Conservation (phyloP, 768 basidiomycete genomes). For the Udeniomyces megalosporus region DNA sequence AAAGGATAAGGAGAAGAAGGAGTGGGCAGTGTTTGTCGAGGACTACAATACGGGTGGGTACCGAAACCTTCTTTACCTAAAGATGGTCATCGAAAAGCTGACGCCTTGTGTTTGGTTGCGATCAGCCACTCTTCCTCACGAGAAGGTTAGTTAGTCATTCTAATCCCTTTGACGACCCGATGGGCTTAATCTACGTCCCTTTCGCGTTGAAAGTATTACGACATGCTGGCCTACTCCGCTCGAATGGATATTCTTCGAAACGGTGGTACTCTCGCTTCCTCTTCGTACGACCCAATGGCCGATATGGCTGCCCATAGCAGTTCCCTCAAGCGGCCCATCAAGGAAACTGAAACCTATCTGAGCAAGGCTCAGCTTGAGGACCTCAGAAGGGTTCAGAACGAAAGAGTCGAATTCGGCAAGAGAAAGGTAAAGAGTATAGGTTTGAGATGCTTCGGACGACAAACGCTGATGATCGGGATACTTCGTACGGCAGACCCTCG, state of each 20-base stretch:
- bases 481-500: constrained; percentile 52
- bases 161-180: neutral
- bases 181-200: neutral
- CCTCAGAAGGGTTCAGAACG: constrained; percentile 64
- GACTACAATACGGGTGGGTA: constrained; percentile 30
- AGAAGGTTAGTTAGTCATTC: constrained; percentile 37
- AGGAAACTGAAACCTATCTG: constrained; percentile 58
- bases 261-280: constrained; percentile 58
- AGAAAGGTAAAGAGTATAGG: constrained; percentile 20
- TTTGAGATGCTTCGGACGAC: constrained; percentile 20
- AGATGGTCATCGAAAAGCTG: too few relatives aligned
- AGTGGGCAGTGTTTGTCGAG: constrained; percentile 56
- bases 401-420: constrained; percentile 54
- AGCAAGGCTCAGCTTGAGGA: constrained; percentile 65
- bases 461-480: neutral
- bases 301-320: constrained; percentile 63
- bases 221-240: constrained; percentile 67
- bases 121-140: constrained; percentile 75
- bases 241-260: constrained; percentile 69
- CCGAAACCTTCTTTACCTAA: too few relatives aligned
- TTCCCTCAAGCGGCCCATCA: constrained; percentile 49
- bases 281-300: constrained; percentile 57
- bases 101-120: too few relatives aligned
- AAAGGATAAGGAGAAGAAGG: constrained; percentile 71
- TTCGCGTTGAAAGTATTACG: constrained; percentile 43